Evolutionary conservation across 106 monocot species (phyloP).

Genomic region (Cymbidium sinense): DNA sequence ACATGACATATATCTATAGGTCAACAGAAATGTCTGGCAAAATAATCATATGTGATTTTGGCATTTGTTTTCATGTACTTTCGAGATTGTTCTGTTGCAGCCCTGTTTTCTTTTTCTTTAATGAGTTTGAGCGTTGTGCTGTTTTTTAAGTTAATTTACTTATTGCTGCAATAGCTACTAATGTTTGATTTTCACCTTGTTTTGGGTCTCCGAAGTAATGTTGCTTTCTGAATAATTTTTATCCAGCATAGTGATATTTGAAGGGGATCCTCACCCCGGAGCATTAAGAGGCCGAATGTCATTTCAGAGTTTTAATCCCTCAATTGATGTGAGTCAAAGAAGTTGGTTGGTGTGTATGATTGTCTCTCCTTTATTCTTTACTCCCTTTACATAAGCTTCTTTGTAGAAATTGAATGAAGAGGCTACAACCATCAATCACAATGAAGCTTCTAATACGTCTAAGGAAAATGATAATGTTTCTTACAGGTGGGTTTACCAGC

Average conservation of each 20-base stretch:
- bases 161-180: background rate
- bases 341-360: background rate
- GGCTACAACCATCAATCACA: slow-evolving; percentile 25
- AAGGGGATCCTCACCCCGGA: slow-evolving; percentile 84
- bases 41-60: background rate
- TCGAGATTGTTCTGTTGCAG: background rate
- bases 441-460: slow-evolving; percentile 21
- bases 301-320: slow-evolving; percentile 88
- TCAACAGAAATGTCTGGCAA: background rate
- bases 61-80: background rate
- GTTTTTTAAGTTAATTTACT: background rate
- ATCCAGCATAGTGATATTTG: slow-evolving; percentile 86
- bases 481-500: slow-evolving; percentile 32
- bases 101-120: too few species aligned
- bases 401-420: slow-evolving; percentile 84
- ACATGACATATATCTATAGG: too few species aligned
- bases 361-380: slow-evolving; percentile 9
- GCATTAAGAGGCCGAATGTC: slow-evolving; percentile 89
- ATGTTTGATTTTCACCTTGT: background rate
- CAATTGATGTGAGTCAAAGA: slow-evolving; percentile 69
- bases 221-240: slow-evolving; percentile 1
- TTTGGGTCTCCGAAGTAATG: background rate
- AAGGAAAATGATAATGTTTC: slow-evolving; percentile 26
- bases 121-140: background rate
- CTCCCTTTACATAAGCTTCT: slow-evolving; percentile 7